Evolutionary conservation across 768 basidiomycete genomes (phyloP).

Genomic region (Dioszegia crocea): DNA sequence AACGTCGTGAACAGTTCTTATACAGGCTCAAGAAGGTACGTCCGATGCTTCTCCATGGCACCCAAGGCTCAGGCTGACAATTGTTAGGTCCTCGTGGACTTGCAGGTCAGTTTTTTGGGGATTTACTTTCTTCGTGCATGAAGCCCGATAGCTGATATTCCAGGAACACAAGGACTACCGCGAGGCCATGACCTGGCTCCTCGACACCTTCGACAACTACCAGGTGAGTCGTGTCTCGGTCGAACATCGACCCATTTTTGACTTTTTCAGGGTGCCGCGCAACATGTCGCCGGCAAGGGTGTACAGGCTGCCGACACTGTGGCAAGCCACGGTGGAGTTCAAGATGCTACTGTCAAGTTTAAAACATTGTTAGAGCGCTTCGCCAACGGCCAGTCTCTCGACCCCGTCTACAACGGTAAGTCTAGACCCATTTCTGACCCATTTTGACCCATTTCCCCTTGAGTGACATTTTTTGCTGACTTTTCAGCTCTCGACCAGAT

Average conservation of each 20-base stretch:
- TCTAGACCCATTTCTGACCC: no score
- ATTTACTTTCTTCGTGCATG: no score
- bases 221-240: no score
- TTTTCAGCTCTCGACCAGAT: conserved; percentile 64
- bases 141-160: no score
- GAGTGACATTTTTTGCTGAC: no score
- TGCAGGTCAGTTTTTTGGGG: conserved; percentile 59
- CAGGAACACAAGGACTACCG: conserved; percentile 75
- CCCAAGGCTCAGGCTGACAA: conserved; percentile 6
- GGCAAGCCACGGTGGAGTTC: conserved; percentile 58
- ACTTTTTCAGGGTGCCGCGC: no score
- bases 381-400: conserved; percentile 68
- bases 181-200: conserved; percentile 55
- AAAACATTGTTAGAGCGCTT: conserved; percentile 85
- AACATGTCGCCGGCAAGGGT: conserved; percentile 51
- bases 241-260: no score
- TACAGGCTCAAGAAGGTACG: conserved; percentile 83
- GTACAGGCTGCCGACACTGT: conserved; percentile 45
- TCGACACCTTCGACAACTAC: conserved; percentile 53
- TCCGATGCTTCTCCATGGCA: no score
- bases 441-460: no score
- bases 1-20: conserved; percentile 86
- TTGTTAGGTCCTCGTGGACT: conserved; percentile 64
- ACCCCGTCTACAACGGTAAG: conserved; percentile 55
- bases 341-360: conserved; percentile 60